Conservation (phyloP, 1,139 yeast genomes). For the Magnusiomyces magnusii region DNA sequence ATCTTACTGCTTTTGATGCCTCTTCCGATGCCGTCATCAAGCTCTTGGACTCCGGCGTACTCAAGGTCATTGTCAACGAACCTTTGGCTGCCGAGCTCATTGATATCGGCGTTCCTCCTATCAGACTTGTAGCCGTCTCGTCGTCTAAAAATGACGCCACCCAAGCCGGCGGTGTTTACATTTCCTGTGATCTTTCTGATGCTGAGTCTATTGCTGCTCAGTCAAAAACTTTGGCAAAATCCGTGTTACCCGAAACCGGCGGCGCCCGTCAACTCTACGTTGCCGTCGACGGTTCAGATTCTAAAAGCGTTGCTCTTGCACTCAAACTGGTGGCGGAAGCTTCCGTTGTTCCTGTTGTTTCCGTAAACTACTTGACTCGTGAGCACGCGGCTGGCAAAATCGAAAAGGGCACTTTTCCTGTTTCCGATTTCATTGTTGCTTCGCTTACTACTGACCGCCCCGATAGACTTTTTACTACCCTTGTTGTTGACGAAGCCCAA, state of each 20-base stretch:
- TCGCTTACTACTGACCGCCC: conserved; percentile 70
- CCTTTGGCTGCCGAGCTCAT: conserved; percentile 34
- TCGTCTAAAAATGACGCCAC: conserved; percentile 14
- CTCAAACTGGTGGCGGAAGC: conserved; percentile 29
- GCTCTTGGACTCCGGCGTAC: conserved; percentile 62
- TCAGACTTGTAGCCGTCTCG: conserved; percentile 43
- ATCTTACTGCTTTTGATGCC: conserved; percentile 28
- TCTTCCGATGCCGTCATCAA: conserved; percentile 41
- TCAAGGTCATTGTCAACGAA: conserved; percentile 42
- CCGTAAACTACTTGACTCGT: conserved; percentile 39
- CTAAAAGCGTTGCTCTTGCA: conserved; percentile 20
- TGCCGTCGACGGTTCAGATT: conserved; percentile 19
- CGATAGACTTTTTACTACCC: conserved; percentile 79
- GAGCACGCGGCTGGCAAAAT: conserved; percentile 26
- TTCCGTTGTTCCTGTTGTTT: conserved; percentile 47
- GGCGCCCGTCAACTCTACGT: conserved; percentile 44
- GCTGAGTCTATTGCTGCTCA: conserved; percentile 13
- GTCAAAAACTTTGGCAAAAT: conserved; percentile 19
- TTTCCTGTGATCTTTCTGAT: conserved; percentile 28
- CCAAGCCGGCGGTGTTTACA: conserved; percentile 20
- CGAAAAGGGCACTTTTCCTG: conserved; percentile 32
- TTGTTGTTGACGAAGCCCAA: conserved; percentile 63
- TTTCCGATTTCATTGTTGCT: conserved; percentile 48
- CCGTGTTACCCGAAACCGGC: conserved; percentile 28
- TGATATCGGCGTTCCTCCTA: conserved; percentile 52